phyloP scores from a whole-genome alignment of 108 stramenopile species.

The Chaetoceros muelleri region DNA sequence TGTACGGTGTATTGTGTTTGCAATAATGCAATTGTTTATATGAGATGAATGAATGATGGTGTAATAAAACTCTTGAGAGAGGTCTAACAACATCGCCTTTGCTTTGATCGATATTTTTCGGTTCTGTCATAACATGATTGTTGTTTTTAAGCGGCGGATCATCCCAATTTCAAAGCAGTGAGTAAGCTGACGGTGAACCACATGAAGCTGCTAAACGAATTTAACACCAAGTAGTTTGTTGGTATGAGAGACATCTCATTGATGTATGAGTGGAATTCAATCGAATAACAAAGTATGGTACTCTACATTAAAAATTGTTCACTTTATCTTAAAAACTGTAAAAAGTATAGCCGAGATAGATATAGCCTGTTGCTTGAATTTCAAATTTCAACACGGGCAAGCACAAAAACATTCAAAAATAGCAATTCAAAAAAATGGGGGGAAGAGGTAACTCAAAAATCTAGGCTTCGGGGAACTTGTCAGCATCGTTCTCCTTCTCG shows the following conservation, averaged over 20 bases:
- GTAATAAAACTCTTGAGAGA: not conserved
- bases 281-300: too few relatives aligned
- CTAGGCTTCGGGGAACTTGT: not conserved
- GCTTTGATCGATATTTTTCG: not conserved
- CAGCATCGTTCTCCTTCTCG: not conserved
- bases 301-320: too few relatives aligned
- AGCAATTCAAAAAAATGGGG: too few relatives aligned
- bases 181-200: conserved; percentile 77
- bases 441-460: too few relatives aligned
- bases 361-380: too few relatives aligned
- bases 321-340: too few relatives aligned
- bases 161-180: conserved; percentile 75
- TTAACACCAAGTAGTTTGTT: too few relatives aligned
- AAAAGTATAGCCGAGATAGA: too few relatives aligned
- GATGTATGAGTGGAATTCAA: too few relatives aligned
- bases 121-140: not conserved
- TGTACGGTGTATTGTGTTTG: not conserved
- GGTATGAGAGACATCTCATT: too few relatives aligned
- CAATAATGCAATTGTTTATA: not conserved
- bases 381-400: too few relatives aligned
- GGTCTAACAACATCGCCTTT: not conserved
- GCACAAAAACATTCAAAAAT: too few relatives aligned
- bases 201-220: conserved; percentile 69
- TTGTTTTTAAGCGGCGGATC: conserved; percentile 70
- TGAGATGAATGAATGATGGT: not conserved